These are phyloP conservation scores for Balamuthia mandrillaris DNA, from an alignment of 208 protist species.

Conservation along the genomic window DNA sequence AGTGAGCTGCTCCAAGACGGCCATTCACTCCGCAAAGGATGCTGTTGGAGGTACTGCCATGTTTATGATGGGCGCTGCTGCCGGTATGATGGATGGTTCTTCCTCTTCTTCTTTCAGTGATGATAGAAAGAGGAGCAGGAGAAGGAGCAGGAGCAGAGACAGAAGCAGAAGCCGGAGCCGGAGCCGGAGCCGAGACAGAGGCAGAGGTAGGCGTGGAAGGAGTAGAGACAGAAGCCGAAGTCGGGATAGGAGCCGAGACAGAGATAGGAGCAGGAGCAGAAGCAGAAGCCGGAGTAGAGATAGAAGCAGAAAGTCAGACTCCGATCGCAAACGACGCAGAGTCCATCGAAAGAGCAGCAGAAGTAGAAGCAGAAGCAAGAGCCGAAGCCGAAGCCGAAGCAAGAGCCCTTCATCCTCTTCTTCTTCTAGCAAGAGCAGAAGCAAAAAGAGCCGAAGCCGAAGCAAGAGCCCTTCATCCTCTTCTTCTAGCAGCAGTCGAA, in stretches of 20 bases:
- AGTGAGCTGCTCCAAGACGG: conserved; percentile 8
- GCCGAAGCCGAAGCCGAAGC: too few species aligned
- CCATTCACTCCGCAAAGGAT: neutral
- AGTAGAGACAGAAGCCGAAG: neutral
- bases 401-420: too few species aligned
- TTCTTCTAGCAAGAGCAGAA: too few species aligned
- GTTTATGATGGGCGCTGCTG: neutral
- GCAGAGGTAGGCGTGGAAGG: neutral
- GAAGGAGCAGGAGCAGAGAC: too few species aligned
- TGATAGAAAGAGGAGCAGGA: neutral
- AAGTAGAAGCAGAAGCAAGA: too few species aligned
- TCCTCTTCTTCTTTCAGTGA: neutral
- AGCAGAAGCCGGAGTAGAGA: neutral
- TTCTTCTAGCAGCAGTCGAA: too few species aligned
- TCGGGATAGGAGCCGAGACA: neutral
- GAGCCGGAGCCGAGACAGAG: neutral
- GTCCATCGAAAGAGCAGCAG: too few species aligned
- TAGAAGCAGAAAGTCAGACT: neutral
- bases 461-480: too few species aligned
- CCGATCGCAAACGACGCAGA: too few species aligned
- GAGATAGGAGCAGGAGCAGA: neutral
- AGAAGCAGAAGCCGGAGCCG: neutral
- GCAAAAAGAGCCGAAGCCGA: too few species aligned
- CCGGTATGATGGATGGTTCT: too few species aligned
- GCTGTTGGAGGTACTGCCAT: neutral